Base-by-base conservation (phyloP, 768 basidiomycete species). In the Hebeloma cylindrosporum region DNA sequence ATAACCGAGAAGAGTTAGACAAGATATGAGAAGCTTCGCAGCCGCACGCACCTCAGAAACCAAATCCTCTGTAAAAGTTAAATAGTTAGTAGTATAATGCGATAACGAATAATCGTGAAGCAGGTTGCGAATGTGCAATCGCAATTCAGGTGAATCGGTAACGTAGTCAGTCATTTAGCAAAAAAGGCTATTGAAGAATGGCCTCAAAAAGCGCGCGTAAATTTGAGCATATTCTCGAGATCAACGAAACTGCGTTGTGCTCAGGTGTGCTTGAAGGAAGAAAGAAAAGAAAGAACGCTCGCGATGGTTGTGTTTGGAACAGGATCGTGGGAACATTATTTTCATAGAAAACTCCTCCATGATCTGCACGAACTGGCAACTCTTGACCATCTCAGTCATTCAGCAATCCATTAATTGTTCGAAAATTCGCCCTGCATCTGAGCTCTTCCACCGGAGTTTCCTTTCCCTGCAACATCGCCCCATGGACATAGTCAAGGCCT, bases 401-500 rank as follows among this genome's bases (percentile, higher is more conserved):
- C 26, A 5, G 5, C 7, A 16, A 4, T 22, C 26, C 29, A n/a
- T 27, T 37, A 28, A 38, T 25, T 23, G 28, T 29, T 45, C 7
- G 2, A n/a, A 32, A n/a, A 26, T 32, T 47, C 14, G 17, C 27
- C 10, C 2, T 29, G 21, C 22, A 13, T 18, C 16, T 7, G 16
- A 11, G 5, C 16, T n/a, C n/a, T n/a, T n/a, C n/a, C n/a, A n/a
- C n/a, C n/a, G n/a, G n/a, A n/a, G n/a, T n/a, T n/a, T n/a, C n/a
- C n/a, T n/a, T n/a, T n/a, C n/a, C n/a, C n/a, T 16, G 20, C 7
- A n/a, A 17, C 28, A 35, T 6, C n/a, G 9, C 30, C 53, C 76
- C 76, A 78, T 67, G 71, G 70, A 75, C 79, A 72, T 68, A 78
- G 82, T 84, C 82, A 84, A 83, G 82, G 76, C 73, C 68, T 71